Evolutionary conservation across 164 flowering plant genomes (phyloP), one percentile per base, ranked within the genome.

Genomic region (Cinnamomum chago): DNA sequence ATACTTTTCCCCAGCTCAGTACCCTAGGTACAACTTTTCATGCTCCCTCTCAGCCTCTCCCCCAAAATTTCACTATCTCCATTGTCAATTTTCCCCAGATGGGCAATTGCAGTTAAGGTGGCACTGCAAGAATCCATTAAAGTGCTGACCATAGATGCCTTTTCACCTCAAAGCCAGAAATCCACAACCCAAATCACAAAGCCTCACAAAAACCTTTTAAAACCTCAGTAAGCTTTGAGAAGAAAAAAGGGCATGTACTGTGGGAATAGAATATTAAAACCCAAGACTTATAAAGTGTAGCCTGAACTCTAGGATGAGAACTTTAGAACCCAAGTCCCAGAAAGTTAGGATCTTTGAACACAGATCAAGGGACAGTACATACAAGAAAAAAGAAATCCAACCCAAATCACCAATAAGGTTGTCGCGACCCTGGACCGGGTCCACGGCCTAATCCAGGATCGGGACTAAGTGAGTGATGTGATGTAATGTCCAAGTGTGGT

Each of bases 111-210:
- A 62, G 76, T 86, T 75, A 88, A 65, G 11, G 81, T 67, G 71
- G 82, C 82, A 70, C 75, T 77, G 72, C 80, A 86, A 69, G 86
- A 77, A 73, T 86, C 91, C 95, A 90, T 90, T 62, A 64, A 52
- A 33, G 50, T 40, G 18, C 68, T 35, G 14, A 67, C 27, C 50
- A 68, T 27, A 67, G 76, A 25, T 47, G 22, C 58, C 22, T 25
- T 28, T 10, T 30, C 17, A 35, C 40, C 40, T 28, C 15, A 58
- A 18, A n/a, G 17, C n/a, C 1, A 22, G 30, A 27, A 13, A 9
- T 50, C 17, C 28, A 22, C 23, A 60, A 25, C n/a, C 65, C 55
- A 2, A 22, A 30, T 10, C 25, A 58, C 22, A 23, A 62, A 72
- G 35, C 5, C 68, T 22, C 11, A 60, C 62, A 20, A 58, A 58